Conservation (phyloP, 2,329 filamentous ascomycete genomes). For the Emmonsiellopsis sp. region DNA sequence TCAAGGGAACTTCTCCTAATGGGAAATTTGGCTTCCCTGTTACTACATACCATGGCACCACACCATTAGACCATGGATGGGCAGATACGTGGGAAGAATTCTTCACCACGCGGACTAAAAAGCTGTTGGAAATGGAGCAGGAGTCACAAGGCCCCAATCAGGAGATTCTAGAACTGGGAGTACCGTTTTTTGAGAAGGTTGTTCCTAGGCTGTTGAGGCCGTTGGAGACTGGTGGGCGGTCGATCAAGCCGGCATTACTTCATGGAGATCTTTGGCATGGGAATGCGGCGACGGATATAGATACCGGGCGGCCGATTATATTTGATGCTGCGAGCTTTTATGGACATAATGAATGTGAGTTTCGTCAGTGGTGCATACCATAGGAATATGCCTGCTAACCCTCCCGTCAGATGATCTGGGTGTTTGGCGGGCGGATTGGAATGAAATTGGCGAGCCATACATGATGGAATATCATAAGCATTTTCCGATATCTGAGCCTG, state of each 20-base stretch:
- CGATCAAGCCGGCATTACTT: conserved; percentile 35
- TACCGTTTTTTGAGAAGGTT: conserved; percentile 31
- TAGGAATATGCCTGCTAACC: not conserved
- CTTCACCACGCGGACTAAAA: conserved; percentile 28
- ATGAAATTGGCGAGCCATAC: not conserved
- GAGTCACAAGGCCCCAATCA: conserved; percentile 8
- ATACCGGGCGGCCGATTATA: conserved; percentile 12
- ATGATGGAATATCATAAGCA: not conserved
- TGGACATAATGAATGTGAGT: conserved; percentile 32
- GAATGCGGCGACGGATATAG: conserved; percentile 20
- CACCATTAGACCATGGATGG: conserved; percentile 23
- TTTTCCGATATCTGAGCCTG: not conserved
- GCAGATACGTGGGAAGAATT: conserved; percentile 32
- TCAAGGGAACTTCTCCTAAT: conserved; percentile 21
- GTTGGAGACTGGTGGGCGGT: conserved; percentile 32
- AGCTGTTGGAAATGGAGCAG: conserved; percentile 22
- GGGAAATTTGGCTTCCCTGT: conserved; percentile 24
- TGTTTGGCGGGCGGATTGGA: not conserved
- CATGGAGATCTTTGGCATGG: conserved; percentile 39
- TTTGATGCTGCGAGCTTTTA: conserved; percentile 33
- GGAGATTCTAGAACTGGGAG: conserved; percentile 16
- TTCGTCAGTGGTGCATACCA: not conserved
- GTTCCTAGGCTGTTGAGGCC: conserved; percentile 39
- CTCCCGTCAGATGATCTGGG: not conserved
- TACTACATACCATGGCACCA: conserved; percentile 19